phyloP scores from a whole-genome alignment of 164 flowering plant species.

The Warburgia ugandensis region DNA sequence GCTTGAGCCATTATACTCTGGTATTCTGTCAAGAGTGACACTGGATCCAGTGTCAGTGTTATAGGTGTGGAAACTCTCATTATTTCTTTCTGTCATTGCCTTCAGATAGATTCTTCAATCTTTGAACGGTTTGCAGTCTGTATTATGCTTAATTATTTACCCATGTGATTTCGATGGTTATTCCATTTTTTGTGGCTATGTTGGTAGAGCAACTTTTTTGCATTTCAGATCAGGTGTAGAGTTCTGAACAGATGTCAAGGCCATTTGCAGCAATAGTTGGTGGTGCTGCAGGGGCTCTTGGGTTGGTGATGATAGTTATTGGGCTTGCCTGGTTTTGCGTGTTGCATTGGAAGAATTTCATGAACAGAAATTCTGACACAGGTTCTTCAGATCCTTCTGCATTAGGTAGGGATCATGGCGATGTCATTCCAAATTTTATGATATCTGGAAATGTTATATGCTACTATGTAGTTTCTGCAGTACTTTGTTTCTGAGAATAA shows the following conservation, averaged over 20 bases:
- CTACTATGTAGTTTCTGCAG: neutral
- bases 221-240: conserved; percentile 20
- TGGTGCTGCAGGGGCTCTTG: conserved; percentile 40
- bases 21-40: conserved; percentile 5
- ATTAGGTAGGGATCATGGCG: conserved; percentile 28
- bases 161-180: neutral
- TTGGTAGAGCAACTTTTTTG: neutral
- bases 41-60: conserved; percentile 6
- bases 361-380: conserved; percentile 51
- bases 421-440: neutral
- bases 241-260: conserved; percentile 28
- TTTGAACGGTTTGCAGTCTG: neutral
- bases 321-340: conserved; percentile 35
- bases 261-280: conserved; percentile 33
- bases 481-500: neutral
- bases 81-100: neutral
- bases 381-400: conserved; percentile 76
- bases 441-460: neutral
- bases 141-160: neutral
- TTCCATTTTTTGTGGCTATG: neutral
- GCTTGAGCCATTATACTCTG: conserved; percentile 1
- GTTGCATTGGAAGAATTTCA: conserved; percentile 21
- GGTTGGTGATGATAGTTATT: conserved; percentile 21
- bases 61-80: conserved; percentile 10
- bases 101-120: neutral